These are phyloP conservation scores for Fonsecaea multimorphosa DNA, from an alignment of 2,329 filamentous ascomycete species.

Conservation along the genomic window DNA sequence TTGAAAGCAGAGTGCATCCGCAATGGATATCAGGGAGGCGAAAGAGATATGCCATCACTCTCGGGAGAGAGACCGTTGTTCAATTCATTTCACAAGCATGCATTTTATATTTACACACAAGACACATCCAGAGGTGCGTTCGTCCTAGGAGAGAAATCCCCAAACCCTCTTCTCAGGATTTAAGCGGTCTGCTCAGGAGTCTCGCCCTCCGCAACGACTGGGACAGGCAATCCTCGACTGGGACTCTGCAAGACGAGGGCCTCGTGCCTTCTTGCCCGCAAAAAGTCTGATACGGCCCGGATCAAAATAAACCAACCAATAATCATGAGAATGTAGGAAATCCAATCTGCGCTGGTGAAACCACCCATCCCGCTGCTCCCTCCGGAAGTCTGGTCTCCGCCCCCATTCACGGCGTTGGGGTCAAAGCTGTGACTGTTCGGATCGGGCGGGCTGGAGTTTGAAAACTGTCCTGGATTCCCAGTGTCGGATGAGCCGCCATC, in stretches of 20 bases:
- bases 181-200: conserved; percentile 76
- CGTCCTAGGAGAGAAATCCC: conserved; percentile 4
- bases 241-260: conserved; percentile 92
- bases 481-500: conserved; percentile 58
- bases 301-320: conserved; percentile 98
- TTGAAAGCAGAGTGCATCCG: not conserved
- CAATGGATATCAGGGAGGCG: not conserved
- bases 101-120: conserved; percentile 10
- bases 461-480: conserved; percentile 51
- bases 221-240: conserved; percentile 80
- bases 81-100: conserved; percentile 4
- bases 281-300: conserved; percentile 87
- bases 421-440: conserved; percentile 92
- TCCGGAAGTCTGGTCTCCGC: conserved; percentile 10
- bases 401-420: conserved; percentile 65
- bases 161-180: not conserved
- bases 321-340: conserved; percentile 93
- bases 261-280: conserved; percentile 87
- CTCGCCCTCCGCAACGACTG: conserved; percentile 87
- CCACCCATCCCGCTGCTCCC: conserved; percentile 25
- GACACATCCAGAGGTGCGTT: conserved; percentile 1
- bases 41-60: conserved; percentile 1
- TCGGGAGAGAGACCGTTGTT: not conserved
- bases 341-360: conserved; percentile 68
- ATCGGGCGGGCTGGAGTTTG: conserved; percentile 72